Evolutionary conservation across 2,329 filamentous ascomycete genomes (phyloP).

Genomic region (Scedosporium minutisporum): DNA sequence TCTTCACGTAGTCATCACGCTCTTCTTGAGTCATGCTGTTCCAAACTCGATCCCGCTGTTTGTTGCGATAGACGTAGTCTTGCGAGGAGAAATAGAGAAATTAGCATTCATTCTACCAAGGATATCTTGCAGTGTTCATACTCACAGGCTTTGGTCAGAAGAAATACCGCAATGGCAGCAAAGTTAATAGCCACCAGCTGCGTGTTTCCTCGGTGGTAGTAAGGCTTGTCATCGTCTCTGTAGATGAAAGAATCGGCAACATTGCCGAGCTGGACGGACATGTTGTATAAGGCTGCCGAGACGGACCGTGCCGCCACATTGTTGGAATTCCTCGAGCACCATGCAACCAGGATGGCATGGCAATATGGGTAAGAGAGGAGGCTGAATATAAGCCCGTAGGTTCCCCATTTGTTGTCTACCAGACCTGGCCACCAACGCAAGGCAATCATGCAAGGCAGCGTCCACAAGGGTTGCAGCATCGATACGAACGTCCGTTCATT

Average conservation of each 20-base stretch:
- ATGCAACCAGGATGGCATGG: constrained; percentile 42
- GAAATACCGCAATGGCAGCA: constrained; percentile 38
- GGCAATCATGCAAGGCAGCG: constrained; percentile 40
- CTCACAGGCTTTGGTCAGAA: constrained; percentile 30
- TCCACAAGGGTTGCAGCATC: constrained; percentile 40
- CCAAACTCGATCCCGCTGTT: constrained; percentile 34
- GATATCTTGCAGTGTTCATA: not conserved
- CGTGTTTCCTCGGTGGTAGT: constrained; percentile 35
- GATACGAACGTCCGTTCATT: constrained; percentile 32
- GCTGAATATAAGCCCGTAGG: constrained; percentile 22
- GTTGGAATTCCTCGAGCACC: constrained; percentile 48
- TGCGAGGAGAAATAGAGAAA: constrained; percentile 5
- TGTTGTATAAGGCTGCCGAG: constrained; percentile 47
- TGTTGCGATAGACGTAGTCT: constrained; percentile 43
- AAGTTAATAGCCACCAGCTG: constrained; percentile 36
- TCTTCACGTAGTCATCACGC: constrained; percentile 20
- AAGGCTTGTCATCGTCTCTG: constrained; percentile 22
- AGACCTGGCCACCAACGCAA: constrained; percentile 23
- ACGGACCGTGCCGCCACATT: constrained; percentile 49
- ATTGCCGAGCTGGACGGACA: constrained; percentile 22
- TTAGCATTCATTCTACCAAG: not conserved
- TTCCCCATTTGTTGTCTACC: constrained; percentile 20
- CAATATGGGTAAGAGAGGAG: constrained; percentile 24
- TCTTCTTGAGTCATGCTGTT: constrained; percentile 33
- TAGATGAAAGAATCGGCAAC: constrained; percentile 33